Evolutionary conservation across 2,329 filamentous ascomycete species (phyloP).

Genomic region (Xylariales sp.): DNA sequence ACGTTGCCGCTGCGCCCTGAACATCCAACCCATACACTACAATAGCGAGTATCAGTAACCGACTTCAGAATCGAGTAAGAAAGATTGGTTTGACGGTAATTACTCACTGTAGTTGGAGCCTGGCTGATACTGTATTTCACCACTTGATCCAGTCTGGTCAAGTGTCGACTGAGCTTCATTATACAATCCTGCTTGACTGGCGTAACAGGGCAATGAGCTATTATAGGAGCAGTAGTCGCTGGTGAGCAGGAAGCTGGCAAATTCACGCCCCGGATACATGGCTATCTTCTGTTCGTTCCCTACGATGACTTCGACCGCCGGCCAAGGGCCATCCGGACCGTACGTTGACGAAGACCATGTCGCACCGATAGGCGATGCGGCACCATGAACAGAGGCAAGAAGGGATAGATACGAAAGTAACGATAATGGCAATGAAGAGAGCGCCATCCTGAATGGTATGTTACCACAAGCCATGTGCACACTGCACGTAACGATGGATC

Average conservation of each 20-base stretch:
- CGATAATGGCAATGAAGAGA: slow-evolving; percentile 16
- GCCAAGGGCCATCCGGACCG: slow-evolving; percentile 27
- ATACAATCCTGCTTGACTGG: slow-evolving; percentile 22
- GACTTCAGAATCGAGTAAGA: not conserved
- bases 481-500: not conserved
- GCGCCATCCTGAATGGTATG: slow-evolving; percentile 17
- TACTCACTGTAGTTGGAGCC: slow-evolving; percentile 16
- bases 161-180: slow-evolving; percentile 21
- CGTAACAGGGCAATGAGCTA: slow-evolving; percentile 3
- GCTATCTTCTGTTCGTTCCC: slow-evolving; percentile 13
- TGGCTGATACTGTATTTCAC: slow-evolving; percentile 18
- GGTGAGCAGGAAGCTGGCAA: slow-evolving; percentile 12
- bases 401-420: slow-evolving; percentile 20
- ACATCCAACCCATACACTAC: slow-evolving; percentile 20
- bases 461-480: slow-evolving; percentile 13
- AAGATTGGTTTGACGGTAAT: not conserved
- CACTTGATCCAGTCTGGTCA: slow-evolving; percentile 19
- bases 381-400: slow-evolving; percentile 13
- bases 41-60: too few relatives aligned
- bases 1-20: slow-evolving; percentile 14
- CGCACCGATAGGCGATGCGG: slow-evolving; percentile 16
- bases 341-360: slow-evolving; percentile 10
- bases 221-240: slow-evolving; percentile 1
- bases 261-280: slow-evolving; percentile 19
- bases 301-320: slow-evolving; percentile 16